Conservation (phyloP, 2,329 filamentous ascomycete species). For the Paecilomyces formosus region DNA sequence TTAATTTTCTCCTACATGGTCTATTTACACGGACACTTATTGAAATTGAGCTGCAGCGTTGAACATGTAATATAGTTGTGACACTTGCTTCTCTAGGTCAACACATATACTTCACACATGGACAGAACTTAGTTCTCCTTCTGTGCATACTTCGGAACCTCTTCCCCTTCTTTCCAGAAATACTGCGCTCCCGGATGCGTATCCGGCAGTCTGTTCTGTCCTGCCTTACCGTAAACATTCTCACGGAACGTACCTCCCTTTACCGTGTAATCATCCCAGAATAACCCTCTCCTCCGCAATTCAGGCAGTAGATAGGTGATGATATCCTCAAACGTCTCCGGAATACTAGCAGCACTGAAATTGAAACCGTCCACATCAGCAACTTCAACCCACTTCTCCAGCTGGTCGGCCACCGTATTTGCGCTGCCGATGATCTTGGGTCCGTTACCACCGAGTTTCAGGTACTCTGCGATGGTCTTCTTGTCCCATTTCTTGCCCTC, state of each 20-base stretch:
- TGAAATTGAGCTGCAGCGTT: neutral
- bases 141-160: slow-evolving; percentile 20
- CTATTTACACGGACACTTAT: too few species aligned
- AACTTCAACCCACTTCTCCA: slow-evolving; percentile 29
- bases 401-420: slow-evolving; percentile 28
- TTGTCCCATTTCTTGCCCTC: slow-evolving; percentile 33
- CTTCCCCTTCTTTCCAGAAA: slow-evolving; percentile 27
- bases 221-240: slow-evolving; percentile 26
- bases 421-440: slow-evolving; percentile 29
- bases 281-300: slow-evolving; percentile 26
- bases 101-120: too few species aligned
- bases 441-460: slow-evolving; percentile 27
- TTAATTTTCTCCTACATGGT: too few species aligned
- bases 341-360: slow-evolving; percentile 24
- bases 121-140: neutral
- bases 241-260: slow-evolving; percentile 32
- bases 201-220: slow-evolving; percentile 17
- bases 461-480: slow-evolving; percentile 25
- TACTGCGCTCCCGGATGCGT: slow-evolving; percentile 30
- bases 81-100: too few species aligned
- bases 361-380: slow-evolving; percentile 30
- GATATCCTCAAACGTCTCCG: slow-evolving; percentile 29
- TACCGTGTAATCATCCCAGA: slow-evolving; percentile 30
- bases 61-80: too few species aligned
- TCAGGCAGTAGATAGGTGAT: slow-evolving; percentile 25